A percentile compares a stretch with the other conserved stretches of the same genome.
These are phyloP conservation scores for Lentinula novae-zelandiae DNA, from an alignment of 1,284 basidiomycete species.

Conservation along the genomic window DNA sequence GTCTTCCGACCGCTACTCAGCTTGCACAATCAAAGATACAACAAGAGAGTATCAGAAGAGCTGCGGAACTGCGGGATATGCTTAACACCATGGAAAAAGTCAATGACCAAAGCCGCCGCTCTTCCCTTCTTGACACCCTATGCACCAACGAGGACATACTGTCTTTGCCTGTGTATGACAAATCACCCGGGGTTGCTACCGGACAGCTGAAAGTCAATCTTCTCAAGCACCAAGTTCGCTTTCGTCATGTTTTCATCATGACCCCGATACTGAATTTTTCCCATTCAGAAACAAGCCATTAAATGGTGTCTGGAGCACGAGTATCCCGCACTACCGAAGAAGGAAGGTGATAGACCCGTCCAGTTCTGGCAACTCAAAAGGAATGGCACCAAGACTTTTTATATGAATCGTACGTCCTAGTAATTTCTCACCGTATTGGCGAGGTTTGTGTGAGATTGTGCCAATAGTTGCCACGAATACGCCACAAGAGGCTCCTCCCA, in stretches of 20 bases:
- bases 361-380: slow-evolving; percentile 82
- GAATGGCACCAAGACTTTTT: slow-evolving; percentile 48
- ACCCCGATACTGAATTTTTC: background rate
- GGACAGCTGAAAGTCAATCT: slow-evolving; percentile 70
- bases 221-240: slow-evolving; percentile 67
- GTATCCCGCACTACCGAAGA: slow-evolving; percentile 66
- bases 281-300: slow-evolving; percentile 60
- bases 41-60: slow-evolving; percentile 52
- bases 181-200: slow-evolving; percentile 62
- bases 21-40: slow-evolving; percentile 41
- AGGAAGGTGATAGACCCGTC: slow-evolving; percentile 66
- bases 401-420: slow-evolving; percentile 56
- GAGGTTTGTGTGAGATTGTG: background rate
- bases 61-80: slow-evolving; percentile 63
- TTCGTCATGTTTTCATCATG: background rate
- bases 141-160: slow-evolving; percentile 69
- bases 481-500: slow-evolving; percentile 62
- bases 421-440: background rate
- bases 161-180: slow-evolving; percentile 58
- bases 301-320: slow-evolving; percentile 80
- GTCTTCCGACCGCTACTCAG: slow-evolving; percentile 29
- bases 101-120: slow-evolving; percentile 71
- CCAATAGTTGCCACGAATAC: slow-evolving; percentile 71
- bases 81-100: slow-evolving; percentile 70
- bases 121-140: slow-evolving; percentile 63